Evolutionary conservation across 257 asterid species (phyloP), one percentile per base, ranked within the genome.

Genomic region (Pogostemon cablin): DNA sequence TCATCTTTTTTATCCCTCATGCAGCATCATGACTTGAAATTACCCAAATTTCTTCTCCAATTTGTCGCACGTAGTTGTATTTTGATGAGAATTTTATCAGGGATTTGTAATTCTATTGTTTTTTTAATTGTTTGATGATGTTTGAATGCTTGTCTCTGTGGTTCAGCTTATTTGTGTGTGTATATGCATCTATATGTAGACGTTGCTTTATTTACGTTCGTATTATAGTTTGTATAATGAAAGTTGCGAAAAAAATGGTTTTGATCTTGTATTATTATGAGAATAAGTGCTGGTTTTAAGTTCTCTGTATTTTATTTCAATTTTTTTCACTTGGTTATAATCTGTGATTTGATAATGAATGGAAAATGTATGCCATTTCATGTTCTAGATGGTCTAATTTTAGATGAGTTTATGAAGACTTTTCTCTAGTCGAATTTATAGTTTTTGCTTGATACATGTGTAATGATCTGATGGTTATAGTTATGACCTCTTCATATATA

Each of bases 1-100:
- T 53, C 58, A 42, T 49, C 20, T 9, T 11, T 25, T 8, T 56
- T 20, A 15, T 3, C 74, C 69, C 46, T 58, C 72, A 47, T 65
- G 72, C 75, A 47, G 6, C 25, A 15, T 32, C 44, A 48, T 17
- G 63, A 48, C 41, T 62, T 47, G 40, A 59, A 49, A 15, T 48
- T 74, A 4, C 12, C 67, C 10, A 75, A 48, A 42, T 60, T 1
- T 5, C 15, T 68, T 25, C 25, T n/a, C 5, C 40, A 34, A 7
- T 40, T 59, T 48, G 7, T 54, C 60, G 71, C 17, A 49, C 58
- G 57, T n/a, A 50, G 44, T 41, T 60, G 38, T 49, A 63, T 43
- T 8, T 52, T 10, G n/a, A 9, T 46, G 8, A 9, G 62, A 34
- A 32, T 57, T 54, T 34, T 57, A 8, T 35, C 62, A 34, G 7